A percentile compares a stretch with the other conserved stretches of the same genome.
phyloP scores from a whole-genome alignment of 495 filamentous ascomycete species.

The Daldinia caldariorum region DNA sequence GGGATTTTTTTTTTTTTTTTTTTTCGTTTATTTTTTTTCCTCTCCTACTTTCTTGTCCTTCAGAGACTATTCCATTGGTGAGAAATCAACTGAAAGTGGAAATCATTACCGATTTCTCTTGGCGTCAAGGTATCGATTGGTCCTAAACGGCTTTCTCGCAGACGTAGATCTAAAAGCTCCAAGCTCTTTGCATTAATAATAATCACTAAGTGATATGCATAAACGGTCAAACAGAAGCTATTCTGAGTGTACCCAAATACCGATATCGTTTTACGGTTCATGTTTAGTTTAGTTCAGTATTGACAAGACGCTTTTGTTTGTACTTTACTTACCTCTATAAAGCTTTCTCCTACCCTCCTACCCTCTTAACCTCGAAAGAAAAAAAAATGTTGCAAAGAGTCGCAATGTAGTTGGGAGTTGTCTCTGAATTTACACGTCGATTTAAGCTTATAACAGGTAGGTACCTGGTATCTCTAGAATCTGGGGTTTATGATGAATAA shows the following conservation, averaged over 20 bases:
- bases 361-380: too few species aligned
- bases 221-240: conserved; percentile 18
- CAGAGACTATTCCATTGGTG: conserved; percentile 17
- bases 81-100: conserved; percentile 31
- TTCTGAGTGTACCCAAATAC: conserved; percentile 29
- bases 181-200: conserved; percentile 21
- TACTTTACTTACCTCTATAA: background rate
- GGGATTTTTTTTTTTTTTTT: conserved; percentile 23
- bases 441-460: background rate
- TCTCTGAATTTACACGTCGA: background rate
- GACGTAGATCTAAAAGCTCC: conserved; percentile 16
- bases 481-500: conserved; percentile 1
- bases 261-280: background rate
- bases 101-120: conserved; percentile 38
- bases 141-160: conserved; percentile 7
- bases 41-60: background rate
- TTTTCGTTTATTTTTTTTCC: conserved; percentile 7
- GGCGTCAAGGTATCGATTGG: conserved; percentile 36
- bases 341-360: too few species aligned
- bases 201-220: conserved; percentile 11
- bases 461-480: background rate
- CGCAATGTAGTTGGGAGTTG: too few species aligned
- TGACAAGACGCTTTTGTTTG: background rate
- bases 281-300: background rate
- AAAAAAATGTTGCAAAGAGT: too few species aligned